phyloP scores from a whole-genome alignment of 768 basidiomycete species.

The Termitomyces sp. region DNA sequence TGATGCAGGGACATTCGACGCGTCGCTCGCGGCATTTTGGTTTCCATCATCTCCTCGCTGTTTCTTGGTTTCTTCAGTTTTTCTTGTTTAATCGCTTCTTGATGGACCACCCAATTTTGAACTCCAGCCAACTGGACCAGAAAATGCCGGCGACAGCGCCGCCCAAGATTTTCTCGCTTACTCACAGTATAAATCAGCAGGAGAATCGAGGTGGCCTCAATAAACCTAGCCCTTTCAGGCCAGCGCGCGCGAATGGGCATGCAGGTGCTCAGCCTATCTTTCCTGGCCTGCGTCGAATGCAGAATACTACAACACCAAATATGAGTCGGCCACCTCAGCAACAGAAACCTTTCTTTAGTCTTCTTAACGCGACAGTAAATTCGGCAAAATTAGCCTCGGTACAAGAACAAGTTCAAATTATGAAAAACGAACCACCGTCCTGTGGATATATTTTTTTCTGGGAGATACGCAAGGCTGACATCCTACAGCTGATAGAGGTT shows the following conservation, averaged over 20 bases:
- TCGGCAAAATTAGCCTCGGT: background rate
- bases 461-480: background rate
- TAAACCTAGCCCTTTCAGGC: background rate
- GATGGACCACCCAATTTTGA: background rate
- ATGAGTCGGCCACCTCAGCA: background rate
- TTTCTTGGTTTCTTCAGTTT: background rate
- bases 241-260: background rate
- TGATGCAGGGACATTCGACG: background rate
- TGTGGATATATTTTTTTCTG: background rate
- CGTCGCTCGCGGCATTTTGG: background rate
- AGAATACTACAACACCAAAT: background rate
- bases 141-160: background rate
- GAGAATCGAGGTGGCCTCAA: conserved; percentile 3
- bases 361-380: background rate
- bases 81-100: background rate
- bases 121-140: background rate
- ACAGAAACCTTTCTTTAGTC: conserved; percentile 6
- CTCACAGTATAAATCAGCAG: conserved; percentile 10
- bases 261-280: conserved; percentile 6
- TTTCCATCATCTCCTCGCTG: background rate
- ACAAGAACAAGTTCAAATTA: background rate
- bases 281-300: conserved; percentile 9
- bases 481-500: background rate
- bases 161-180: conserved; percentile 10
- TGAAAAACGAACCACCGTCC: background rate